A percentile compares a stretch with the other conserved stretches of the same genome.
These are phyloP conservation scores for Chlamydomonas incerta DNA, from an alignment of 139 green algal genomes.

Conservation along the genomic window DNA sequence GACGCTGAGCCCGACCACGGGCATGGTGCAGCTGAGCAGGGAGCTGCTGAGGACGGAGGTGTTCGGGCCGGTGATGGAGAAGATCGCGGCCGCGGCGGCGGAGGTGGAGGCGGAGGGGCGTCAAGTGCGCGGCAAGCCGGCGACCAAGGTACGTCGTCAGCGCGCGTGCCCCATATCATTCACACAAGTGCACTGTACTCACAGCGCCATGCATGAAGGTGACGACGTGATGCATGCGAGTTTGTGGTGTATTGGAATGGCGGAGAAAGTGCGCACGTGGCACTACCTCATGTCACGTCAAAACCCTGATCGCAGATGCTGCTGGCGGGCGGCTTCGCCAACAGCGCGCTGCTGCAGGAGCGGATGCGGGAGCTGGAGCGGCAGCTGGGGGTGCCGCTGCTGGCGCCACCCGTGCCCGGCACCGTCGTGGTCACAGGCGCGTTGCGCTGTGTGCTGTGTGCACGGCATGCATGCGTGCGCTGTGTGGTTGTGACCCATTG, in stretches of 20 bases:
- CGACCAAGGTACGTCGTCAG: not conserved
- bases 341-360: not conserved
- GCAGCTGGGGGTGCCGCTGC: not conserved
- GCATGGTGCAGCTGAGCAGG: not conserved
- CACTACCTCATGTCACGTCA: no score
- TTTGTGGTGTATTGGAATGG: no score
- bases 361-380: slow-evolving; percentile 3
- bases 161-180: no score
- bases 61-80: not conserved
- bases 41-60: not conserved
- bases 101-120: not conserved
- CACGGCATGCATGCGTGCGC: no score
- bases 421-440: slow-evolving; percentile 17
- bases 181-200: no score
- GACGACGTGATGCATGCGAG: no score
- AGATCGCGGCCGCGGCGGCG: not conserved
- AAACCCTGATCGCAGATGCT: not conserved
- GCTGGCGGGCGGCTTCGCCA: slow-evolving; percentile 14
- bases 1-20: not conserved
- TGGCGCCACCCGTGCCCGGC: not conserved
- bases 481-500: no score
- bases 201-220: no score
- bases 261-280: no score
- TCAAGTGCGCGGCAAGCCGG: not conserved
- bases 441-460: not conserved